These are phyloP conservation scores for Russula dissimulans DNA, from an alignment of 768 basidiomycete species.

Conservation along the genomic window DNA sequence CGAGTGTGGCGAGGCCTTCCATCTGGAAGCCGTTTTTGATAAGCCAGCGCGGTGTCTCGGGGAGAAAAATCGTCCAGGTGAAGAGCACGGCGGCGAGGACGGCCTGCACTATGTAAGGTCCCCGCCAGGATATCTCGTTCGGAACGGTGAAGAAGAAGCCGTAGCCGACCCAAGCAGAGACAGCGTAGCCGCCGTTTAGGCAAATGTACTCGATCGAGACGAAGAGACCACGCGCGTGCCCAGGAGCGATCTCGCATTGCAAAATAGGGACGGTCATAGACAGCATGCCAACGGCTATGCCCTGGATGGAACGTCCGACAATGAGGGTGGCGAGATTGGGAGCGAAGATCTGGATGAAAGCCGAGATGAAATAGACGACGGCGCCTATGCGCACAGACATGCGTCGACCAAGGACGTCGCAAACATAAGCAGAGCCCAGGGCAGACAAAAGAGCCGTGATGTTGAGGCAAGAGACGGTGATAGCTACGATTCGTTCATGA, in stretches of 20 bases:
- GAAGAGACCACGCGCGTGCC: conserved; percentile 39
- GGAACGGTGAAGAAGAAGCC: conserved; percentile 40
- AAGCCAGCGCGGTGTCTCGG: conserved; percentile 47
- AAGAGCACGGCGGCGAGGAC: conserved; percentile 40
- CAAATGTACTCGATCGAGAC: conserved; percentile 46
- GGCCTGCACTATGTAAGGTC: conserved; percentile 46
- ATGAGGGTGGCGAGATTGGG: conserved; percentile 46
- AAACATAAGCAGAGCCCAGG: conserved; percentile 39
- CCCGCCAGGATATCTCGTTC: conserved; percentile 44
- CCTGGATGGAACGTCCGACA: conserved; percentile 60
- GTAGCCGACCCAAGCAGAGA: conserved; percentile 42
- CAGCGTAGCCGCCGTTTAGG: conserved; percentile 41
- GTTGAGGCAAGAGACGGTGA: conserved; percentile 43
- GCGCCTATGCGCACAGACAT: conserved; percentile 43
- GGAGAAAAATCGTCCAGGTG: conserved; percentile 39
- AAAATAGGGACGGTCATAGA: conserved; percentile 16
- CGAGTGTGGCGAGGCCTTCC: conserved; percentile 43
- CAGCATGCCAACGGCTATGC: conserved; percentile 61
- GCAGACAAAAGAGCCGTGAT: conserved; percentile 42
- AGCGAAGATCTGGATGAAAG: conserved; percentile 42
- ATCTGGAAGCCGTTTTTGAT: conserved; percentile 42
- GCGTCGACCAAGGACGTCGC: conserved; percentile 42
- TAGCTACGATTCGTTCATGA: conserved; percentile 28
- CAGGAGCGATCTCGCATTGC: conserved; percentile 20
- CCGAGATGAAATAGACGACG: conserved; percentile 39